Evolutionary conservation across 108 stramenopile genomes (phyloP).

Genomic region (Nitzschia inconspicua): DNA sequence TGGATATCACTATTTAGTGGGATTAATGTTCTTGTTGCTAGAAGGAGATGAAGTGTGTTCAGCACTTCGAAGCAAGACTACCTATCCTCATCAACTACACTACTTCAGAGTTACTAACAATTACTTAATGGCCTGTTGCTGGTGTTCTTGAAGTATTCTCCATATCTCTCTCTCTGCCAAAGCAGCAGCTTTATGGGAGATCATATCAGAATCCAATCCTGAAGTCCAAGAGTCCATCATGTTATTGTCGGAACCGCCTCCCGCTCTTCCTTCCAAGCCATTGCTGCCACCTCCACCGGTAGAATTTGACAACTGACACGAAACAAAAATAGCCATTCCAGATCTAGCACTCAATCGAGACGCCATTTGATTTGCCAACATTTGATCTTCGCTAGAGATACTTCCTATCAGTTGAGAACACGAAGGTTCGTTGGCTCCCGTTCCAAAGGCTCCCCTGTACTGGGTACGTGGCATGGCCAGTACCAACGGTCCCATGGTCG

Average conservation of each 20-base stretch:
- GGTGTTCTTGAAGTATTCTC: slow-evolving; percentile 21
- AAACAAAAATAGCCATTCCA: slow-evolving; percentile 65
- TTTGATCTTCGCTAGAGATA: slow-evolving; percentile 56
- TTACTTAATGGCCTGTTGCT: neutral
- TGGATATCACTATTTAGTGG: too few species aligned
- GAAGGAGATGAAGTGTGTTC: too few species aligned
- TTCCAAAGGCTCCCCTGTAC: slow-evolving; percentile 39
- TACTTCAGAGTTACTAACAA: too few species aligned
- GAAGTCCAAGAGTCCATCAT: too few species aligned
- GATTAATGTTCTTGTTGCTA: too few species aligned
- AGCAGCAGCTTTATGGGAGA: slow-evolving; percentile 49
- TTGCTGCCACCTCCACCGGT: neutral
- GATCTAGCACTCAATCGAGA: slow-evolving; percentile 45
- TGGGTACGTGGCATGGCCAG: slow-evolving; percentile 62
- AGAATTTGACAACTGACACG: slow-evolving; percentile 47
- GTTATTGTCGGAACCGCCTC: too few species aligned
- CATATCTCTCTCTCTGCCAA: slow-evolving; percentile 58
- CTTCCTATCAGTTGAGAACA: slow-evolving; percentile 67
- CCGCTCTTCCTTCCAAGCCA: neutral
- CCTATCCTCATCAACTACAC: too few species aligned
- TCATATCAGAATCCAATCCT: slow-evolving; percentile 27
- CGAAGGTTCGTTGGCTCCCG: slow-evolving; percentile 23
- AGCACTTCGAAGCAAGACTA: too few species aligned
- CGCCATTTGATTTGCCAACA: slow-evolving; percentile 62
- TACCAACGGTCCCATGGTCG: slow-evolving; percentile 58